Percentiles rank a stretch among this genome's conserved stretches.
Evolutionary conservation across 2,329 filamentous ascomycete species (phyloP).

Genomic region (Sclerotiophoma versabilis): DNA sequence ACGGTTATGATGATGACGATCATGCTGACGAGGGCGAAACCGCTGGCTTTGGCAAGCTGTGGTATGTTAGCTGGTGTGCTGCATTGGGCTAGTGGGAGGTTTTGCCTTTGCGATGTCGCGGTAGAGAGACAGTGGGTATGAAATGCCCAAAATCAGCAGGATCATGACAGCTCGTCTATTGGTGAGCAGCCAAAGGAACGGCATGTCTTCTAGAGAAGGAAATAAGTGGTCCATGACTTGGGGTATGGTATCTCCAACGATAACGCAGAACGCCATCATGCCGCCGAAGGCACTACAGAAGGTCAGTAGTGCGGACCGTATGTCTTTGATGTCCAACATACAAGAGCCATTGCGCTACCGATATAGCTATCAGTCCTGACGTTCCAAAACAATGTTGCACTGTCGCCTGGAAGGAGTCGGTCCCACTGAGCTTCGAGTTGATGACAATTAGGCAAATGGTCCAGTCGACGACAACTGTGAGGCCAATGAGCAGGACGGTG

Average conservation of each 20-base stretch:
- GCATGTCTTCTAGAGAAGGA: constrained; percentile 73
- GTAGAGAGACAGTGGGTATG: constrained; percentile 91
- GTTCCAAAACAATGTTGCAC: constrained; percentile 95
- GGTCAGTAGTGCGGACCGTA: constrained; percentile 27
- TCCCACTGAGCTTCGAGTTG: constrained; percentile 95
- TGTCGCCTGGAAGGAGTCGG: constrained; percentile 92
- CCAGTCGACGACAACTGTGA: constrained; percentile 93
- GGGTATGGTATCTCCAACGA: constrained; percentile 95
- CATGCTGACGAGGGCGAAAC: constrained; percentile 93
- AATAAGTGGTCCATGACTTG: constrained; percentile 85
- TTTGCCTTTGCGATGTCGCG: constrained; percentile 89
- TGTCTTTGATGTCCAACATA: constrained; percentile 41
- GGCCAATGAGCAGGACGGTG: constrained; percentile 74
- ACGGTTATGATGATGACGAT: constrained; percentile 86
- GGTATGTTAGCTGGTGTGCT: constrained; percentile 40
- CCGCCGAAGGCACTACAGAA: constrained; percentile 80
- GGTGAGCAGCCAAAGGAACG: constrained; percentile 82
- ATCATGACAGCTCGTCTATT: constrained; percentile 85
- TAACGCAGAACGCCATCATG: constrained; percentile 98
- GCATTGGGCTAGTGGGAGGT: constrained; percentile 3
- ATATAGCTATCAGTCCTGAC: constrained; percentile 86
- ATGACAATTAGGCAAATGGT: constrained; percentile 96
- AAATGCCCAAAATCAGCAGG: constrained; percentile 84
- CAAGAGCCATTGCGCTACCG: constrained; percentile 94
- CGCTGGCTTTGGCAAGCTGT: constrained; percentile 93